Evolutionary conservation across 805 yeast species (phyloP).

Genomic region (Candida broadrunensis): DNA sequence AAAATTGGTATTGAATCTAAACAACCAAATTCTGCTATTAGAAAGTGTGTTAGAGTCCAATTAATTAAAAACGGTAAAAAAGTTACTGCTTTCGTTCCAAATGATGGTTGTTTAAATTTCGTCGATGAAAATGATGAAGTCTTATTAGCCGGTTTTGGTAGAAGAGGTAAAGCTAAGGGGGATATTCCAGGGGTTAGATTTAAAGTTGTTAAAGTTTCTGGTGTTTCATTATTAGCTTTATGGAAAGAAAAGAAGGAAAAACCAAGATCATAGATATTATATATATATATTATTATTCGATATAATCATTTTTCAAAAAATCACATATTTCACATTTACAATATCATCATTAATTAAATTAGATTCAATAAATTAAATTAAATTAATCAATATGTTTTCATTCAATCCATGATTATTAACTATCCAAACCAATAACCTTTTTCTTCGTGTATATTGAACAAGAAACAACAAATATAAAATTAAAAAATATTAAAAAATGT

Average conservation of each 20-base stretch:
- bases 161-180: constrained; percentile 99
- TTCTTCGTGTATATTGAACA: too few species aligned
- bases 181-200: constrained; percentile 99
- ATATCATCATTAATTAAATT: too few species aligned
- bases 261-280: constrained; percentile 92
- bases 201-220: constrained; percentile 99
- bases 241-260: constrained; percentile 99
- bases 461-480: too few species aligned
- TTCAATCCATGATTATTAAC: too few species aligned
- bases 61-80: constrained; percentile 99
- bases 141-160: constrained; percentile 99
- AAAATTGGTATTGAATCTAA: constrained; percentile 99
- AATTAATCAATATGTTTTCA: too few species aligned
- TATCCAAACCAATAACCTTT: too few species aligned
- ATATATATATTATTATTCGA: too few species aligned
- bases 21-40: constrained; percentile 99
- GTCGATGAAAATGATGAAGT: constrained; percentile 99
- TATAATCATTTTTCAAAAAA: too few species aligned
- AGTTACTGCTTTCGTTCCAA: constrained; percentile 99
- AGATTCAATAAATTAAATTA: too few species aligned
- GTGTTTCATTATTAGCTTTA: constrained; percentile 98
- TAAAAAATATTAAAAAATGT: too few species aligned
- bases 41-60: constrained; percentile 99
- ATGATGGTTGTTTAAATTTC: constrained; percentile 99
- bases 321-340: too few species aligned